Evolutionary conservation across 1,284 basidiomycete genomes (phyloP).

Genomic region (Cutaneotrichosporon cutaneum): DNA sequence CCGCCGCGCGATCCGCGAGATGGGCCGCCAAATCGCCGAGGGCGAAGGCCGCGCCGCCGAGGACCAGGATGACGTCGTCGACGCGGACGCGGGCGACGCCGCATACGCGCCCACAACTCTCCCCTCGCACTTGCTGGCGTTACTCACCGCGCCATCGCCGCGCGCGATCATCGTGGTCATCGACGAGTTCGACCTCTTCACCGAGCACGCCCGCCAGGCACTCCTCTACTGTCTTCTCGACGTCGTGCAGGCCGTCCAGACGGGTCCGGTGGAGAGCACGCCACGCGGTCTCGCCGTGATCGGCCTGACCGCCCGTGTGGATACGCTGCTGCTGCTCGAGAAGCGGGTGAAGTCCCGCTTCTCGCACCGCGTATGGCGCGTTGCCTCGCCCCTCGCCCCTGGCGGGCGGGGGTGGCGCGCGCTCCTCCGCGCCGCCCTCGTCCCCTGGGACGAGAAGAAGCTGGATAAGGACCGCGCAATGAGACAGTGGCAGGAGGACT

Average conservation of each 20-base stretch:
- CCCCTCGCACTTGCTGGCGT: constrained; percentile 72
- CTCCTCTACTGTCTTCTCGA: constrained; percentile 77
- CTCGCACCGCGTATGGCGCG: constrained; percentile 80
- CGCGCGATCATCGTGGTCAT: constrained; percentile 78
- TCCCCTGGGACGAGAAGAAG: constrained; percentile 34
- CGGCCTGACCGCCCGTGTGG: constrained; percentile 76
- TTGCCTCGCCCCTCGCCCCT: constrained; percentile 61
- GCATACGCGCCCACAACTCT: constrained; percentile 57
- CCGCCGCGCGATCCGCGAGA: constrained; percentile 84
- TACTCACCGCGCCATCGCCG: constrained; percentile 73
- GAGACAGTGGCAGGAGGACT: constrained; percentile 53
- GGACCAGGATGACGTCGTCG: constrained; percentile 50
- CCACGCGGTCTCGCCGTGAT: constrained; percentile 71
- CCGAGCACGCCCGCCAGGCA: constrained; percentile 80
- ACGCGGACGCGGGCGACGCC: constrained; percentile 38
- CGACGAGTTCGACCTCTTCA: constrained; percentile 88
- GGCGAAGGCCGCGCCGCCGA: constrained; percentile 50
- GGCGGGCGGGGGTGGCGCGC: constrained; percentile 57
- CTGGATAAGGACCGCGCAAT: constrained; percentile 53
- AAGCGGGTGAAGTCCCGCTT: constrained; percentile 95
- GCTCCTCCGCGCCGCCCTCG: constrained; percentile 57
- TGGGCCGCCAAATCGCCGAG: constrained; percentile 68
- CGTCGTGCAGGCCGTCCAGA: constrained; percentile 56
- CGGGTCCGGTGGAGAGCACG: constrained; percentile 45
- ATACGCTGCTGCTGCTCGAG: constrained; percentile 84